A percentile compares a stretch with the other conserved stretches of the same genome.
These are phyloP conservation scores for barley (Hordeum vulgare) DNA, from an alignment of 176 grass and related monocot species.

Conservation along the genomic window DNA sequence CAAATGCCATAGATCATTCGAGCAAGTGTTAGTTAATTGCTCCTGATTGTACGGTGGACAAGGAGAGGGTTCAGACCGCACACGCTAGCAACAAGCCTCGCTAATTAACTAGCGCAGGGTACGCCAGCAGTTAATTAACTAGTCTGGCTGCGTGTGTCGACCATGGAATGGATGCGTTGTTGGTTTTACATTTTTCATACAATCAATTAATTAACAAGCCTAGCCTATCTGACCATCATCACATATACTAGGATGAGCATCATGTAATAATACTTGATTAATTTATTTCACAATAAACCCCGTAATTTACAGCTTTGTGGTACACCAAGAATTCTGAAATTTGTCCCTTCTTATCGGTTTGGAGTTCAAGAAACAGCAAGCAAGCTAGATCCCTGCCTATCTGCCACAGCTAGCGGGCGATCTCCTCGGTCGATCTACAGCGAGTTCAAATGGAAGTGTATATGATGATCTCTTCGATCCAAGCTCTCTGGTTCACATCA, in stretches of 20 bases:
- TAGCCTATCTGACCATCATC: neutral
- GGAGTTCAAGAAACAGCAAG: neutral
- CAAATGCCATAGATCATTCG: neutral
- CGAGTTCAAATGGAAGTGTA: neutral
- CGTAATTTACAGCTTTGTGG: slow-evolving; percentile 4
- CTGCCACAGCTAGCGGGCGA: neutral
- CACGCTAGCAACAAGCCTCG: neutral
- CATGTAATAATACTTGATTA: neutral
- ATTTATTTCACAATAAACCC: neutral
- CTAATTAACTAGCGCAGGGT: neutral
- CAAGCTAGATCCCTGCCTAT: neutral
- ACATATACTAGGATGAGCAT: too few species aligned
- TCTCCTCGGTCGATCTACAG: neutral
- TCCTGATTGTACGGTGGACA: neutral
- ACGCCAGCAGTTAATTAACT: neutral
- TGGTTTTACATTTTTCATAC: too few species aligned
- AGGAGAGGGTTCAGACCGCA: neutral
- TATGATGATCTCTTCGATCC: neutral
- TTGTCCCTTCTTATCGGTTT: neutral
- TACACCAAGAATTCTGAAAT: neutral
- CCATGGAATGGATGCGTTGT: slow-evolving; percentile 2
- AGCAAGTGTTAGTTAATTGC: neutral
- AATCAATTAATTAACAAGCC: neutral
- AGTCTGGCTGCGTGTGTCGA: neutral
- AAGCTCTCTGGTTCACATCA: neutral